Base-by-base conservation (phyloP, 2,329 filamentous ascomycete species). In the Fusarium piperis region DNA sequence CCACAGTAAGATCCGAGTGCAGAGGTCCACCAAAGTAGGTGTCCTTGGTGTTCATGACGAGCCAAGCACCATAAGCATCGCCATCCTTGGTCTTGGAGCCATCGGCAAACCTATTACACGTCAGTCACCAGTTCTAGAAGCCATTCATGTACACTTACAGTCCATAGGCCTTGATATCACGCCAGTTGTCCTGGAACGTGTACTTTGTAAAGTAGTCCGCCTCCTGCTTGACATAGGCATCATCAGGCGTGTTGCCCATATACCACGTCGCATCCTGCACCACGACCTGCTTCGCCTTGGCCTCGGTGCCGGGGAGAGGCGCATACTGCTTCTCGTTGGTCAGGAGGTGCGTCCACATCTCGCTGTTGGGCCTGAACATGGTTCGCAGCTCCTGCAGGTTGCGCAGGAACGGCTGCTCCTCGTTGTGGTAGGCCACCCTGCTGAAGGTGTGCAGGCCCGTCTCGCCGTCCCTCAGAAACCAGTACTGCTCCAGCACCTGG, bases 141-240 rank as follows among this genome's bases (percentile, higher is more conserved):
- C 4, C 6, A 10, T 7, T 1, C 2, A 5, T 16, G 4, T 2
- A n/a, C 8, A 75, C 76, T 70, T 44, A 78, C 76, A 85, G 77
- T 3, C 89, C 89, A 71, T 91, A 88, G 3, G 86, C 88, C 38
- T 84, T 83, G 63, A 90, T 87, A 51, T 89, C 83, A 55, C 88
- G 82, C 87, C 88, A 91, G 2, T 83, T 83, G 64, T 88, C 87
- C 6, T 84, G 83, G 65, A 91, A 91, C 0, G 87, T 91, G 73
- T 91, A 91, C 76, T 92, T 92, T 23, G 89, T 91, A 74, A 91
- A 92, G 77, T 90, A 91, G 51, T 90, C 86, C 2, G 87, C 83
- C 62, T 87, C 84, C 51, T 88, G 80, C 38, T 84, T 77, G 0
- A 89, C 86, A 72, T 91, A 91, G 0, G 86, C 81, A 74, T 89